phyloP scores from a whole-genome alignment of 2,329 filamentous ascomycete genomes.

The Trichophyton rubrum region DNA sequence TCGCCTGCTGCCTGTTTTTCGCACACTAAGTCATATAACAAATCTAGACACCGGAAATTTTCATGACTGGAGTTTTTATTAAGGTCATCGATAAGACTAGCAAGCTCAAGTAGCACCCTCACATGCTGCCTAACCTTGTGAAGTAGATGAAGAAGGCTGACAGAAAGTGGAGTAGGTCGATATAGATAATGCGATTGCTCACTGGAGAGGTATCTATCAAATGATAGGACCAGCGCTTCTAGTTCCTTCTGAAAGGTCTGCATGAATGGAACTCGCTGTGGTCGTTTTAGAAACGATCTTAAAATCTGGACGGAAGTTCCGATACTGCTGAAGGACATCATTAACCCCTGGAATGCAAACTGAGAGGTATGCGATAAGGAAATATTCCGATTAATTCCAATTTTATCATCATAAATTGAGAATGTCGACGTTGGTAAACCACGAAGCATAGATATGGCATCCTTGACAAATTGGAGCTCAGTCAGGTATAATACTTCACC shows the following conservation, averaged over 20 bases:
- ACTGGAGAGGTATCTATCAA: slow-evolving; percentile 47
- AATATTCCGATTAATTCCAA: slow-evolving; percentile 30
- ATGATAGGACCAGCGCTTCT: slow-evolving; percentile 41
- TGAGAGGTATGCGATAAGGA: slow-evolving; percentile 24
- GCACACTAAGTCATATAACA: slow-evolving; percentile 59
- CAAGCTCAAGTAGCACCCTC: slow-evolving; percentile 47
- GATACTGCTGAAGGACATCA: slow-evolving; percentile 35
- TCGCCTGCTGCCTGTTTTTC: slow-evolving; percentile 59
- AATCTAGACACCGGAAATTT: slow-evolving; percentile 64
- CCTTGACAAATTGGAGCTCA: slow-evolving; percentile 61
- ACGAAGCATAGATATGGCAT: slow-evolving; percentile 73
- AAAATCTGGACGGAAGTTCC: slow-evolving; percentile 39
- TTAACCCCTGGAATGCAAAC: slow-evolving; percentile 21
- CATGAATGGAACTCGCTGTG: slow-evolving; percentile 46
- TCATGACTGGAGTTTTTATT: slow-evolving; percentile 32
- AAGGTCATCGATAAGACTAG: slow-evolving; percentile 49
- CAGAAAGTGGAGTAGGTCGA: slow-evolving; percentile 40
- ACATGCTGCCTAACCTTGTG: slow-evolving; percentile 44
- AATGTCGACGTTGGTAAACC: slow-evolving; percentile 68
- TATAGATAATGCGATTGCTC: slow-evolving; percentile 51
- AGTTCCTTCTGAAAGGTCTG: slow-evolving; percentile 61
- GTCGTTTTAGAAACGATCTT: slow-evolving; percentile 35
- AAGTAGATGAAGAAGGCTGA: slow-evolving; percentile 55
- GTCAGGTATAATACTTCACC: slow-evolving; percentile 37
- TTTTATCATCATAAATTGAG: slow-evolving; percentile 23